Evolutionary conservation across 495 filamentous ascomycete species (phyloP), one percentile per base, ranked within the genome.

Genomic region (Neurospora sp.): DNA sequence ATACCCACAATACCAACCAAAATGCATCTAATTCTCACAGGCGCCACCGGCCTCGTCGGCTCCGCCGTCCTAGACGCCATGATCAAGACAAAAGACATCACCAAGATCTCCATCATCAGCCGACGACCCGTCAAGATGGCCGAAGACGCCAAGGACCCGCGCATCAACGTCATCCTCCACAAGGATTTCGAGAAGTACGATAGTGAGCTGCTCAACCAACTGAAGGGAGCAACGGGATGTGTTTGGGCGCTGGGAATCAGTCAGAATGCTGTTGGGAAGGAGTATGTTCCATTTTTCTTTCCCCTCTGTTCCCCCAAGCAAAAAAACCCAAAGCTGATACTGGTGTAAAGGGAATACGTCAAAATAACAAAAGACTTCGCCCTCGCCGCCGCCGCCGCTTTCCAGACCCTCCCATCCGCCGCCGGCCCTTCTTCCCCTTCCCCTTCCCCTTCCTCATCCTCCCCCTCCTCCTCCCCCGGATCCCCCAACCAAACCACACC

Each of bases 21-120:
- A 49, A 92, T 92, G 90, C 91, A 92, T 84, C 83, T 94, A 73
- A 90, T 94, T 71, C 86, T 93, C 49, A 93, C 92, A 0, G 92
- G 92, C 42, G 91, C 91, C 9, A 94, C 91, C 0, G 92, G 92
- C 74, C 85, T 93, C 5, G 88, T 93, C 20, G 91, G 92, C 80
- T 88, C 87, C 6, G 87, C 83, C 35, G 87, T 89, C 31, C 85
- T 93, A 2, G 86, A 90, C 71, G 83, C 86, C 71, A 91, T 93
- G 85, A 84, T 93, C 72, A 84, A 82, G 69, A 87, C 84, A 39
- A 82, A 83, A 31, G 79, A 83, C 2, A 78, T 93, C 74, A 86
- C 86, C 46, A 89, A 87, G 39, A 87, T 94, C 77, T 91, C 89
- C 16, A 87, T 93, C 74, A 83, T 94, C 71, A 89, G 85, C 70